These are phyloP conservation scores for Ophiostoma australiae DNA, from an alignment of 2,329 filamentous ascomycete species.

Conservation along the genomic window DNA sequence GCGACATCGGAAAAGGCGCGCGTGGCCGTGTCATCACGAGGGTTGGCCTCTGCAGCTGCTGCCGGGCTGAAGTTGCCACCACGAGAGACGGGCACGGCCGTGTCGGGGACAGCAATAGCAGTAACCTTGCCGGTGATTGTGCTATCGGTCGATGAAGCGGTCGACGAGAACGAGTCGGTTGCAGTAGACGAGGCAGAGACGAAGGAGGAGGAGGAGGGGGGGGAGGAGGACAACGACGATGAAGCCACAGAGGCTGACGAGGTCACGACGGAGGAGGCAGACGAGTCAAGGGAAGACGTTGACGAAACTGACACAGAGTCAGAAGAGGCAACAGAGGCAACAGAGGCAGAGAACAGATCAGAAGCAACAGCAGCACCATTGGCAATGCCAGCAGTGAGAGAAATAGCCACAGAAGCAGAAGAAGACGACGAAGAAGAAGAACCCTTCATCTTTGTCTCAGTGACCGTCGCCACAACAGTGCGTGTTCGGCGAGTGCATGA, in stretches of 20 bases:
- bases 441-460: not conserved
- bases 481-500: not conserved
- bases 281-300: not conserved
- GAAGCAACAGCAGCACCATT: not conserved
- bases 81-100: slow-evolving; percentile 45
- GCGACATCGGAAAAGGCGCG: slow-evolving; percentile 43
- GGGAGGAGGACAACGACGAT: too few species aligned
- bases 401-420: not conserved
- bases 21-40: slow-evolving; percentile 44
- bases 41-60: slow-evolving; percentile 46
- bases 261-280: not conserved
- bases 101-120: slow-evolving; percentile 17
- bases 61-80: slow-evolving; percentile 47
- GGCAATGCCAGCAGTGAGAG: slow-evolving; percentile 8
- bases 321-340: not conserved
- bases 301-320: not conserved
- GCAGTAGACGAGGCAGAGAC: not conserved
- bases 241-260: not conserved
- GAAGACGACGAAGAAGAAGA: not conserved
- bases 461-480: not conserved
- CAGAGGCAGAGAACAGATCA: not conserved
- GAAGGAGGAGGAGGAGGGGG: not conserved
- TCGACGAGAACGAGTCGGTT: not conserved
- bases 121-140: slow-evolving; percentile 19
- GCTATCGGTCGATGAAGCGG: not conserved